Evolutionary conservation across 1,284 basidiomycete species (phyloP), one percentile per base, ranked within the genome.

Genomic region (Cystobasidium pallidum): DNA sequence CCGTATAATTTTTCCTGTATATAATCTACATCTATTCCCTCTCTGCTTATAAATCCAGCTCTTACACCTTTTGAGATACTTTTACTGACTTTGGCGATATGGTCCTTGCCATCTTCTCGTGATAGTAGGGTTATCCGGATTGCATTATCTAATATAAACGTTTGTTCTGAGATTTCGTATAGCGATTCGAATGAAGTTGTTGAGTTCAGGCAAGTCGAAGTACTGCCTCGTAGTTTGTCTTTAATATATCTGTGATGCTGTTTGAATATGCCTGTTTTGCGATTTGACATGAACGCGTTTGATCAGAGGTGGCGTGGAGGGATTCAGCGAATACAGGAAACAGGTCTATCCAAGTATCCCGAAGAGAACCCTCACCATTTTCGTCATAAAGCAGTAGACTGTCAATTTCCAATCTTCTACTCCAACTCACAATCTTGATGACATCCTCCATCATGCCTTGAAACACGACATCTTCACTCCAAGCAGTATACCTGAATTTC

Each of bases 341-440:
- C n/a, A n/a, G n/a, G n/a, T n/a, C n/a, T n/a, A n/a, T n/a, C n/a
- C n/a, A n/a, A n/a, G n/a, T n/a, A n/a, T n/a, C n/a, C n/a, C n/a
- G n/a, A n/a, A n/a, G n/a, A n/a, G n/a, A n/a, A n/a, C n/a, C 36
- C 36, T 49, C 47, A 71, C 74, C 74, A 41, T 73, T 66, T 41
- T 76, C 74, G 47, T 77, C 76, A 34, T 77, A 78, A 28, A 77
- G 70, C 6, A 64, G 58, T 34, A 78, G 47, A 1, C 58, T 58
- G 3, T 32, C 32, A 3, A 77, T 49, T 8, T 64, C 75, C 26
- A 77, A 55, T 52, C 67, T 41, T 1, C 49, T 70, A 21, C 63
- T 52, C 76, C 76, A 77, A 1, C 28, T 11, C 0, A 72, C 55
- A 4, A 78, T 65, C 7, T 66, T 49, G n/a, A n/a, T 17, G 1